Base-by-base conservation (phyloP, 805 yeast species). In the Candida orba region DNA sequence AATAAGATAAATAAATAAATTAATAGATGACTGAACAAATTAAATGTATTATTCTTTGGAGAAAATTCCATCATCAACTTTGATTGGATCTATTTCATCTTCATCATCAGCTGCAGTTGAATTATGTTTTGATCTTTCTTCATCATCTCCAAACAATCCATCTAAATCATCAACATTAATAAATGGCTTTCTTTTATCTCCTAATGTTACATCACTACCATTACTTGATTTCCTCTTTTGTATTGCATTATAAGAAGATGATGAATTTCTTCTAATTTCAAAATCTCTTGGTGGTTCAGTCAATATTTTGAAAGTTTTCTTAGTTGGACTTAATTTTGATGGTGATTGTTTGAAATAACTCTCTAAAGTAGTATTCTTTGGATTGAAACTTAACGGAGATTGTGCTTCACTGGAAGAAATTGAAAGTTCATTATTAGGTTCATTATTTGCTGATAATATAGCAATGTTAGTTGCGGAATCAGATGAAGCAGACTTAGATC, bases 401-500 rank as follows among this genome's bases (percentile, higher is more conserved):
- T 42, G 39, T 3, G 42, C 37, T 22, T 56, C 58, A 38, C 54
- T 52, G 2, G 49, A 40, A 2, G 56, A 50, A 4, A 52, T 14
- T 2, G 57, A 42, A 25, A 37, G 35, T 25, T 41, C 43, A 23
- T 27, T 36, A 1, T 44, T 39, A 15, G 36, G 14, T 13, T 27
- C 29, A 27, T 27, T 12, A 27, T 10, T 27, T 27, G 29, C 6
- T 27, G 13, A 27, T 27, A 27, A 12, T 27, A 13, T 27, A 20
- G 22, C 22, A 13, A 36, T 36, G 10, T 27, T 20, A 1, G n/a
- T 13, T 10, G 38, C 12, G 14, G 29, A 45, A 8, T 50, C 54
- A 34, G 50, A 47, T 6, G 57, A 49, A 2, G 57, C 52, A 7
- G 60, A 56, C 27, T 48, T 49, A 1, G 60, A 54, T 41, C 60